Conservation (phyloP, 2,329 filamentous ascomycete genomes). For the Paecilomyces sp. region DNA sequence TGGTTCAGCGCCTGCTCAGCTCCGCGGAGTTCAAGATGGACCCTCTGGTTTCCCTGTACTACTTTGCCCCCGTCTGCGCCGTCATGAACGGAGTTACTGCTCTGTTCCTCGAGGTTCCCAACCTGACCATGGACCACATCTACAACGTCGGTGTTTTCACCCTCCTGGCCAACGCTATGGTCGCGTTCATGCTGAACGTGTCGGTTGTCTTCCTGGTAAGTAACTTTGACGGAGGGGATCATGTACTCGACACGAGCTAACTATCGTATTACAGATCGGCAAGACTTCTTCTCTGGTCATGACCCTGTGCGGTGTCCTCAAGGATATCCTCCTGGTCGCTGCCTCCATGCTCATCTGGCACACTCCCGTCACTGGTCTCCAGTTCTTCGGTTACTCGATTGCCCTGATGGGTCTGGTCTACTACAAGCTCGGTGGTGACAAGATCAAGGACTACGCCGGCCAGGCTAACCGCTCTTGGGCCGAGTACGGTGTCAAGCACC, state of each 20-base stretch:
- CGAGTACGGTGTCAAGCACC: constrained; percentile 73
- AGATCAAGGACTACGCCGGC: constrained; percentile 70
- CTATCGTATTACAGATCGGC: constrained; percentile 57
- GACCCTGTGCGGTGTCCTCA: constrained; percentile 78
- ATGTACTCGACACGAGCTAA: constrained; percentile 2
- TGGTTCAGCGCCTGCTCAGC: constrained; percentile 77
- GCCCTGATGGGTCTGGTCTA: constrained; percentile 60
- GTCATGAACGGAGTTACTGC: constrained; percentile 70
- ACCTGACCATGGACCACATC: constrained; percentile 60
- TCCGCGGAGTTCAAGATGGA: constrained; percentile 80
- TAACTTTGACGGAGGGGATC: constrained; percentile 8
- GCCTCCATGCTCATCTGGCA: constrained; percentile 72
- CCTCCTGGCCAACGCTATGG: constrained; percentile 64
- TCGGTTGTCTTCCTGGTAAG: constrained; percentile 79
- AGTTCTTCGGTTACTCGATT: constrained; percentile 71
- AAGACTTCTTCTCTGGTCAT: constrained; percentile 82
- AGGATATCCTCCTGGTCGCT: constrained; percentile 76
- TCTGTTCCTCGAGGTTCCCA: constrained; percentile 60
- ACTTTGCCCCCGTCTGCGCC: constrained; percentile 79
- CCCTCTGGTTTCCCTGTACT: constrained; percentile 79
- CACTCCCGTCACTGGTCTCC: constrained; percentile 62
- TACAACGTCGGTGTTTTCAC: constrained; percentile 58
- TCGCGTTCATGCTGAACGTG: constrained; percentile 75
- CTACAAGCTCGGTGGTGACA: constrained; percentile 67
- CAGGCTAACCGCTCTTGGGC: constrained; percentile 73